Evolutionary conservation across 768 basidiomycete species (phyloP).

Genomic region (Suillus cothurnatus): DNA sequence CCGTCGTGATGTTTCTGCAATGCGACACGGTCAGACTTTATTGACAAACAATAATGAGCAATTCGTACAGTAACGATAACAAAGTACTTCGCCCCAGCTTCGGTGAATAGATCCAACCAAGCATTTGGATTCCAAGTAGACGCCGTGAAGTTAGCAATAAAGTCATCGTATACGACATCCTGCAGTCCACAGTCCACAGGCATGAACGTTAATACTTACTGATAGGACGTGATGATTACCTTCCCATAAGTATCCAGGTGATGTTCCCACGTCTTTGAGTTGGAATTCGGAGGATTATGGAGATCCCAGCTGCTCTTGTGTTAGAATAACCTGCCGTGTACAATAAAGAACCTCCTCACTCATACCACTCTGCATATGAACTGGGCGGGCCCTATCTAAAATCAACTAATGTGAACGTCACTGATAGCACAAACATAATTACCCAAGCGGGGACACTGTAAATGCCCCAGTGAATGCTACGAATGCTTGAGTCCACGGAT

Average conservation of each 20-base stretch:
- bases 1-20: constrained; percentile 65
- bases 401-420: constrained; percentile 7
- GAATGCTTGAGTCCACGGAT: background rate
- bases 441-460: constrained; percentile 51
- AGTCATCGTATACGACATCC: constrained; percentile 58
- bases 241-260: constrained; percentile 54
- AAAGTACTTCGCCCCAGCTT: constrained; percentile 63
- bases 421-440: constrained; percentile 18
- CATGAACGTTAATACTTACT: background rate
- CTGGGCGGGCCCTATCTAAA: constrained; percentile 38
- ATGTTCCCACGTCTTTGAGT: constrained; percentile 47
- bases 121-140: constrained; percentile 53
- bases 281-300: constrained; percentile 37
- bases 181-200: constrained; percentile 15
- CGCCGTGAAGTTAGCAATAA: constrained; percentile 56
- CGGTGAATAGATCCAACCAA: constrained; percentile 57
- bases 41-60: constrained; percentile 1
- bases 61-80: constrained; percentile 51
- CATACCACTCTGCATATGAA: constrained; percentile 58
- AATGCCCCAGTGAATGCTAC: constrained; percentile 52
- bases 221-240: constrained; percentile 16
- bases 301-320: constrained; percentile 37
- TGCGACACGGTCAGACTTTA: background rate
- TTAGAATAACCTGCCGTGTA: background rate
- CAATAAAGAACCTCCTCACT: constrained; percentile 28